Evolutionary conservation across 305 asterid genomes (phyloP), one percentile per base, ranked within the genome.

Genomic region (Fraxinus angustifolia): DNA sequence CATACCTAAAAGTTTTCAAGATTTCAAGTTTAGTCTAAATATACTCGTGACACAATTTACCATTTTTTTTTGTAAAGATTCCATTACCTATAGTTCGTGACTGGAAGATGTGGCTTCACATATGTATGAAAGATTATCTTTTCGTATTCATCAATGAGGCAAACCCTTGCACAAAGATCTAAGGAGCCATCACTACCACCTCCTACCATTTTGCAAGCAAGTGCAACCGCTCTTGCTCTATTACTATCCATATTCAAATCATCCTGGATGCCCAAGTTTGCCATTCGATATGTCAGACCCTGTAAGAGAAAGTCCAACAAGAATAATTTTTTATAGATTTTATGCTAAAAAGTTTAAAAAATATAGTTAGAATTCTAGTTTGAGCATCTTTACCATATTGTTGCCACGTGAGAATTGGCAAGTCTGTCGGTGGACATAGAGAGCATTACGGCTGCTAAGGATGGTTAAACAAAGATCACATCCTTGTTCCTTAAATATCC

Each of bases 151-250:
- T 93, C 98, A 65, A 87, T 38, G 68, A 95, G 89, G 86, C 98
- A 95, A 62, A 95, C 88, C 85, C 99, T 87, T 65, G 90, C 98
- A 77, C 99, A 95, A 76, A 93, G 94, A 87, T 93, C 98, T 36
- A 92, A 78, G 42, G 97, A 88, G 23, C 99, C 99, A 87, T 95
- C 98, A 50, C 93, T 92, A 56, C 98, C 98, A 11, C 99, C 99
- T 1, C 98, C 97, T 14, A 95, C 98, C 97, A 92, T 95, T 85
- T 91, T 95, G 88, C 99, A 93, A 26, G 96, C 97, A 35, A 95
- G 89, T 33, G 99, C 89, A 78, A 93, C 97, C 77, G 85, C 92
- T 86, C 86, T 95, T 65, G 88, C 93, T 82, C 94, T 83, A 70
- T 80, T 86, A 71, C 86, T 89, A 56, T 92, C 98, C n/a, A 86